Evolutionary conservation across 495 filamentous ascomycete genomes (phyloP).

Genomic region (Corynascus novoguineensis): DNA sequence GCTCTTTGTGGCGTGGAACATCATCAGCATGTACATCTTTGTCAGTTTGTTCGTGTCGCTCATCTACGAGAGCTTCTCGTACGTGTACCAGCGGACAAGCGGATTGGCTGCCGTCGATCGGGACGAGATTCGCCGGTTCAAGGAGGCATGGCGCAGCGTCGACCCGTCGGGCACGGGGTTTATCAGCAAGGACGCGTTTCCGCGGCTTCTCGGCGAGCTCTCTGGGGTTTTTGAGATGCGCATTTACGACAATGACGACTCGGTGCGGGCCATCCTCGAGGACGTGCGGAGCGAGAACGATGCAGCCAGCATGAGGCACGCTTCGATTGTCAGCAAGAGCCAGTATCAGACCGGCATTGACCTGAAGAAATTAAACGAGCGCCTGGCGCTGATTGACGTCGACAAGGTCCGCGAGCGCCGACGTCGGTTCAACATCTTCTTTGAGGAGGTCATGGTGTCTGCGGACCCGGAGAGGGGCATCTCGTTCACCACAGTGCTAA

Average conservation of each 20-base stretch:
- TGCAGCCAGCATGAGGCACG: slow-evolving; percentile 47
- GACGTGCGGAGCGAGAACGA: slow-evolving; percentile 58
- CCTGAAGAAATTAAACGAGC: slow-evolving; percentile 64
- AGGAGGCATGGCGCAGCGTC: slow-evolving; percentile 94
- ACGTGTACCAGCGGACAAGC: slow-evolving; percentile 95
- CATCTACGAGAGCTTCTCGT: slow-evolving; percentile 99
- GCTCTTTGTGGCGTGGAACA: slow-evolving; percentile 95
- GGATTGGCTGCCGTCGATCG: slow-evolving; percentile 76
- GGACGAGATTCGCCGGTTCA: slow-evolving; percentile 92
- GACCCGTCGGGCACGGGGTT: slow-evolving; percentile 88
- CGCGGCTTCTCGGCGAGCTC: slow-evolving; percentile 80
- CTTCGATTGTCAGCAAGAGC: slow-evolving; percentile 46
- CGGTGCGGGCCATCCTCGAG: slow-evolving; percentile 75
- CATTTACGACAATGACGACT: slow-evolving; percentile 89
- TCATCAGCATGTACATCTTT: slow-evolving; percentile 99
- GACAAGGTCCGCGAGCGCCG: slow-evolving; percentile 65
- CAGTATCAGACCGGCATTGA: slow-evolving; percentile 61
- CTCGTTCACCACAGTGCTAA: slow-evolving; percentile 86
- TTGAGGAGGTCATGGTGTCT: slow-evolving; percentile 92
- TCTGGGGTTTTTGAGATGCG: slow-evolving; percentile 95
- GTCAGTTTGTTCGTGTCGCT: slow-evolving; percentile 97
- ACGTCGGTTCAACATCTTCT: slow-evolving; percentile 81
- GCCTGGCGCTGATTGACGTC: slow-evolving; percentile 72
- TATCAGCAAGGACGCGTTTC: slow-evolving; percentile 88
- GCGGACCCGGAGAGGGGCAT: slow-evolving; percentile 83